These are phyloP conservation scores for Aschersonia sp. DNA, from an alignment of 2,329 filamentous ascomycete genomes.

Conservation along the genomic window DNA sequence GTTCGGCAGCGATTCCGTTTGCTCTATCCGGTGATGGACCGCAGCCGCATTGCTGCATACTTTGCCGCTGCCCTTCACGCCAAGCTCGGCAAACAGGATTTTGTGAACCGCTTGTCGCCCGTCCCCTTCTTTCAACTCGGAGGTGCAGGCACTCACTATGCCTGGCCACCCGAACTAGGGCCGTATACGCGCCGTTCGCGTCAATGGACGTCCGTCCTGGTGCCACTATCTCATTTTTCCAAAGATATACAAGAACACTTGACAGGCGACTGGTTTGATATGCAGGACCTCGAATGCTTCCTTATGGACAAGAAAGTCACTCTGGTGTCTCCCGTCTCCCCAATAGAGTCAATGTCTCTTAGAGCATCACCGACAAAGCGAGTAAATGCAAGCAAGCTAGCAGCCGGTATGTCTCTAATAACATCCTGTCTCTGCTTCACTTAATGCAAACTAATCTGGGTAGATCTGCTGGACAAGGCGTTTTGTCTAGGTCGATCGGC, in stretches of 20 bases:
- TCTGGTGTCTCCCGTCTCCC: not conserved
- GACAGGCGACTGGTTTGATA: constrained; percentile 7
- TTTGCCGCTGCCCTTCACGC: constrained; percentile 6
- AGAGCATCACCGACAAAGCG: not conserved
- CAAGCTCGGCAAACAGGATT: not conserved
- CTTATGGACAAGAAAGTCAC: constrained; percentile 3
- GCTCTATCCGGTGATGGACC: constrained; percentile 4
- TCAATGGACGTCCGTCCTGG: constrained; percentile 2
- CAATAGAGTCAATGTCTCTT: not conserved
- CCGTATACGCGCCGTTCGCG: not conserved
- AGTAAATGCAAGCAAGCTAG: not conserved
- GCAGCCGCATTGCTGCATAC: constrained; percentile 4
- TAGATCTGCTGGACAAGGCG: not conserved
- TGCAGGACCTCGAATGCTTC: constrained; percentile 7
- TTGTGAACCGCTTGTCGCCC: not conserved
- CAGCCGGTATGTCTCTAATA: not conserved
- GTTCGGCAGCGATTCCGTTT: constrained; percentile 5
- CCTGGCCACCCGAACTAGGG: constrained; percentile 1
- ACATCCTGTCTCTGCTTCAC: not conserved
- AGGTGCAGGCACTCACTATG: constrained; percentile 39
- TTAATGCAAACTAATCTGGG: not conserved
- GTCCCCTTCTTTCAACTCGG: constrained; percentile 47
- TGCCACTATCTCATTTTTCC: constrained; percentile 4
- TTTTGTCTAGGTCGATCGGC: not conserved
- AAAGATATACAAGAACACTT: constrained; percentile 3